A percentile compares a stretch with the other conserved stretches of the same genome.
Evolutionary conservation across 768 basidiomycete species (phyloP).

Genomic region (Wakefieldia striispora): DNA sequence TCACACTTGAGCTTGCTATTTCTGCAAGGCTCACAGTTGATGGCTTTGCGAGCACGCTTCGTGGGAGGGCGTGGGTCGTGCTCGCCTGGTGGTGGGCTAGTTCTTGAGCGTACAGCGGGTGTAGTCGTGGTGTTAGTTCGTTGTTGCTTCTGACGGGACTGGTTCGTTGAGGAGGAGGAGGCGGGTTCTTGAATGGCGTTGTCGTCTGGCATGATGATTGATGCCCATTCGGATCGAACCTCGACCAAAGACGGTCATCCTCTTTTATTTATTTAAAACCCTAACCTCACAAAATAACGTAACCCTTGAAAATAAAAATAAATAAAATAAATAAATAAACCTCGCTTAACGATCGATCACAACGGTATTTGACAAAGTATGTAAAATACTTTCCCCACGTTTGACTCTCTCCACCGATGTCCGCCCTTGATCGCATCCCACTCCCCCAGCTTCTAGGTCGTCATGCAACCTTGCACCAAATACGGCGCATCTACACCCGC

Average conservation of each 20-base stretch:
- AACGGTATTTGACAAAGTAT: no score
- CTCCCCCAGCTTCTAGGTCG: conserved; percentile 15
- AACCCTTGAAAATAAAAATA: no score
- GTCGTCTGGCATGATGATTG: conserved; percentile 34
- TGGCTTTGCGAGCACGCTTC: conserved; percentile 82
- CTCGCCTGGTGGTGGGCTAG: conserved; percentile 47
- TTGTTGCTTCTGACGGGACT: conserved; percentile 19
- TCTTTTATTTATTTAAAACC: conserved; percentile 26
- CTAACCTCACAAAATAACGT: conserved; percentile 12
- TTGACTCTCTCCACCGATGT: neutral
- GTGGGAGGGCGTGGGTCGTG: conserved; percentile 66
- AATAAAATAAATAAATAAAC: no score
- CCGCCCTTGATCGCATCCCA: conserved; percentile 17
- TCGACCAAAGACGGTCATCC: conserved; percentile 5
- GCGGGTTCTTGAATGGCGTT: conserved; percentile 12
- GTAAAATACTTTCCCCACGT: no score
- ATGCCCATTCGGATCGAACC: conserved; percentile 26
- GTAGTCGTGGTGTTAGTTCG: conserved; percentile 20
- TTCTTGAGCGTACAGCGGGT: conserved; percentile 45
- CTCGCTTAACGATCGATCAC: no score
- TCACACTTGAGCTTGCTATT: conserved; percentile 89
- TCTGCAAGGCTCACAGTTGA: conserved; percentile 87
- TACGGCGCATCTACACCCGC: no score
- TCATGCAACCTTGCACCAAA: conserved; percentile 9
- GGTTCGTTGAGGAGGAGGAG: conserved; percentile 13